Conservation (phyloP, 2,329 filamentous ascomycete species). For the Raffaelea arxii region DNA sequence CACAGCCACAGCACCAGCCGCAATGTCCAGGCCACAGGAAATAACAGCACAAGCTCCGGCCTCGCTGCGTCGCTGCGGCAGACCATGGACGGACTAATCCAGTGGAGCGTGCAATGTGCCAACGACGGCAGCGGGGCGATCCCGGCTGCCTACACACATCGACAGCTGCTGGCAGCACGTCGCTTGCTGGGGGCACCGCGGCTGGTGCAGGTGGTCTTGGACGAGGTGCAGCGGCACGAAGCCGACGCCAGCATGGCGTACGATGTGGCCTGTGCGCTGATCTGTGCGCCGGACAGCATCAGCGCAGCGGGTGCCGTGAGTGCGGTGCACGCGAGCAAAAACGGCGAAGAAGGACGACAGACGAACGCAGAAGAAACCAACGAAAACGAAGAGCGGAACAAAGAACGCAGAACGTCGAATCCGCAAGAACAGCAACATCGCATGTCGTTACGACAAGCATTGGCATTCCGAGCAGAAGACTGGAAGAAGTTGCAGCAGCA, state of each 20-base stretch:
- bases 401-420: slow-evolving; percentile 23
- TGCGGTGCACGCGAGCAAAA: slow-evolving; percentile 10
- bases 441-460: slow-evolving; percentile 49
- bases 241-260: slow-evolving; percentile 36
- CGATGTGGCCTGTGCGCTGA: slow-evolving; percentile 58
- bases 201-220: slow-evolving; percentile 52
- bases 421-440: no score
- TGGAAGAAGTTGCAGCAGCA: slow-evolving; percentile 46
- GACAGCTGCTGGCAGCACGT: slow-evolving; percentile 53
- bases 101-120: slow-evolving; percentile 57
- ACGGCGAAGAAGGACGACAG: neutral
- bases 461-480: slow-evolving; percentile 48
- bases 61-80: slow-evolving; percentile 48
- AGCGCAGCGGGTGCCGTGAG: slow-evolving; percentile 26
- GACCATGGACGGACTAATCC: slow-evolving; percentile 51
- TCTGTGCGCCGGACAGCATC: slow-evolving; percentile 55
- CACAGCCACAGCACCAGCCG: neutral
- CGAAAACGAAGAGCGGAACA: slow-evolving; percentile 9
- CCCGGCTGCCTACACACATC: slow-evolving; percentile 61
- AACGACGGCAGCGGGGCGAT: slow-evolving; percentile 32
- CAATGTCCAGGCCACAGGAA: neutral
- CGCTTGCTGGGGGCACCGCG: slow-evolving; percentile 52
- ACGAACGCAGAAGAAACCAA: neutral
- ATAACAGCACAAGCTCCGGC: slow-evolving; percentile 39
- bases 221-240: slow-evolving; percentile 54